Conservation (phyloP, 1,139 yeast species). For the Chernovozyma sophiae-reginae region DNA sequence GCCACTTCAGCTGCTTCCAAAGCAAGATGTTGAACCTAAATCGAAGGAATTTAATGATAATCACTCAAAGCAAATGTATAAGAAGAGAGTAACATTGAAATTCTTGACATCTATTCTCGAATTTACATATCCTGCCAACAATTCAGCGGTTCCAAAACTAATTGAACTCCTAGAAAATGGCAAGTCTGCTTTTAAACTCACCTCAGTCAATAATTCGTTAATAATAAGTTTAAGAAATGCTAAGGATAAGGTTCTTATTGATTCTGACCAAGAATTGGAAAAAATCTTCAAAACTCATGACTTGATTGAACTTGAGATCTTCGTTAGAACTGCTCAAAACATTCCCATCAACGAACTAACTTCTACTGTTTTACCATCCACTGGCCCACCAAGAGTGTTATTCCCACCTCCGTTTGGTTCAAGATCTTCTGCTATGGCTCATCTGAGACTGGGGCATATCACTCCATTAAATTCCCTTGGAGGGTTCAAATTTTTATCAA, state of each 20-base stretch:
- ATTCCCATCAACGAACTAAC: constrained; percentile 36
- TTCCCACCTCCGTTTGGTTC: constrained; percentile 32
- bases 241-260: constrained; percentile 21
- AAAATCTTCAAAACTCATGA: constrained; percentile 26
- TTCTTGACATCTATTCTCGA: constrained; percentile 45
- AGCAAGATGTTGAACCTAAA: background rate
- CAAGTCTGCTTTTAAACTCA: constrained; percentile 57
- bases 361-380: constrained; percentile 25
- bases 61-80: background rate
- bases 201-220: constrained; percentile 15
- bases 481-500: constrained; percentile 21
- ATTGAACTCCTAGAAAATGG: constrained; percentile 69
- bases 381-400: constrained; percentile 20
- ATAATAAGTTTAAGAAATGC: constrained; percentile 19
- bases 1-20: background rate
- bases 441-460: background rate
- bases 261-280: constrained; percentile 34
- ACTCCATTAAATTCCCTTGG: constrained; percentile 3
- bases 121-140: constrained; percentile 55
- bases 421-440: constrained; percentile 9
- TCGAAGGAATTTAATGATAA: background rate
- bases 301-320: constrained; percentile 33
- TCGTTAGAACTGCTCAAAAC: constrained; percentile 27
- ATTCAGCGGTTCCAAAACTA: constrained; percentile 66
- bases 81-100: constrained; percentile 28